Conservation (phyloP, 805 yeast genomes). For the Starmerella scarabaei region DNA sequence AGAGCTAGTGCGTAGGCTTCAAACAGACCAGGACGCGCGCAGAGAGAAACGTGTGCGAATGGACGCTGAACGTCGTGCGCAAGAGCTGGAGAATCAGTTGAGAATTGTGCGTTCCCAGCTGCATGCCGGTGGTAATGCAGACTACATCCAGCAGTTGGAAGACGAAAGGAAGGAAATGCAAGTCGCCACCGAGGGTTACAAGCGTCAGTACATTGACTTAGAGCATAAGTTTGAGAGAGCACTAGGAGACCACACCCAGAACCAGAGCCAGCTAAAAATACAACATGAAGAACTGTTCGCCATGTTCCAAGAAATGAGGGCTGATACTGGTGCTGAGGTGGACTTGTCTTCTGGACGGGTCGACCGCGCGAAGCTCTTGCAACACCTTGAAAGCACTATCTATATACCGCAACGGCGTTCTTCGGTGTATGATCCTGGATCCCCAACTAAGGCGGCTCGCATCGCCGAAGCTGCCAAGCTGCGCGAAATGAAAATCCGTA, state of each 20-base stretch:
- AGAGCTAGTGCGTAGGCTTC: slow-evolving; percentile 52
- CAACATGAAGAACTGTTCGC: slow-evolving; percentile 49
- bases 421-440: background rate
- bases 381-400: slow-evolving; percentile 20
- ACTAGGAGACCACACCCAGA: slow-evolving; percentile 31
- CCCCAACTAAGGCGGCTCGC: background rate
- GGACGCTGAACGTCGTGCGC: slow-evolving; percentile 38
- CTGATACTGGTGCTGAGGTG: slow-evolving; percentile 3
- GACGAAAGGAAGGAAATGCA: slow-evolving; percentile 54
- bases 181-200: slow-evolving; percentile 42
- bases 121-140: slow-evolving; percentile 58
- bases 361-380: slow-evolving; percentile 25
- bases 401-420: slow-evolving; percentile 1
- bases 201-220: slow-evolving; percentile 49
- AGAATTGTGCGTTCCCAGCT: slow-evolving; percentile 11
- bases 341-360: slow-evolving; percentile 22
- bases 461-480: background rate
- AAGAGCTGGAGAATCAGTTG: slow-evolving; percentile 51
- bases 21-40: slow-evolving; percentile 75
- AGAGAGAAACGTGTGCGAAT: slow-evolving; percentile 51
- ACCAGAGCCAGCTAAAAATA: slow-evolving; percentile 36
- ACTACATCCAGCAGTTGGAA: slow-evolving; percentile 46
- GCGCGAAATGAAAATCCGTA: background rate
- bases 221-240: slow-evolving; percentile 50
- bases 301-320: slow-evolving; percentile 36